Evolutionary conservation across 306 rosid species (phyloP).

Genomic region (Pueraria montana): DNA sequence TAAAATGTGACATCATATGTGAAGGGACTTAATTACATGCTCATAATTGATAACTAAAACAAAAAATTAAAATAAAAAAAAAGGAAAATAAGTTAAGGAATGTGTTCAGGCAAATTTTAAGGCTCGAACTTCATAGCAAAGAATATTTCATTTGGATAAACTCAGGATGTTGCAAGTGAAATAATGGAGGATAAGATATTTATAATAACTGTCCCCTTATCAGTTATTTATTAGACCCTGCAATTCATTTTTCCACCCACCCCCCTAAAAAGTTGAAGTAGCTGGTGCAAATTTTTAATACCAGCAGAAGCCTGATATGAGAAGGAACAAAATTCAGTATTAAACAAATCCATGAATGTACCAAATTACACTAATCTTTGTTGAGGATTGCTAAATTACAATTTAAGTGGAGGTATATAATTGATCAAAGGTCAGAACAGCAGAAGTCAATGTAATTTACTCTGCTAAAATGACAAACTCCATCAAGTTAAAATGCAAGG

Average conservation of each 20-base stretch:
- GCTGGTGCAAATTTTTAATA: slow-evolving; percentile 11
- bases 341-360: slow-evolving; percentile 2
- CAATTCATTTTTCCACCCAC: slow-evolving; percentile 20
- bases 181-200: slow-evolving; percentile 11
- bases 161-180: slow-evolving; percentile 11
- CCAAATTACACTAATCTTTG: not conserved
- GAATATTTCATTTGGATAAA: slow-evolving; percentile 38
- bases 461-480: slow-evolving; percentile 9
- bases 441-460: slow-evolving; percentile 18
- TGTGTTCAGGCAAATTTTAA: slow-evolving; percentile 13
- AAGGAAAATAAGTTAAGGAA: not conserved
- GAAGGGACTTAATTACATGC: slow-evolving; percentile 33
- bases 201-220: slow-evolving; percentile 34
- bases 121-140: not conserved
- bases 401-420: not conserved
- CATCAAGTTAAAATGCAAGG: not conserved
- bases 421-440: not conserved
- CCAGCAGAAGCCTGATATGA: not conserved
- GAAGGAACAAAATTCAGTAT: slow-evolving; percentile 23
- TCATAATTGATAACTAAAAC: slow-evolving; percentile 19
- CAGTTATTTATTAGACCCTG: slow-evolving; percentile 33
- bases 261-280: not conserved
- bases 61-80: too few species aligned
- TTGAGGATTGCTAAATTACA: slow-evolving; percentile 16
- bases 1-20: slow-evolving; percentile 31